Conservation (phyloP, 495 filamentous ascomycete genomes). For the Clohesyomyces aquaticus region DNA sequence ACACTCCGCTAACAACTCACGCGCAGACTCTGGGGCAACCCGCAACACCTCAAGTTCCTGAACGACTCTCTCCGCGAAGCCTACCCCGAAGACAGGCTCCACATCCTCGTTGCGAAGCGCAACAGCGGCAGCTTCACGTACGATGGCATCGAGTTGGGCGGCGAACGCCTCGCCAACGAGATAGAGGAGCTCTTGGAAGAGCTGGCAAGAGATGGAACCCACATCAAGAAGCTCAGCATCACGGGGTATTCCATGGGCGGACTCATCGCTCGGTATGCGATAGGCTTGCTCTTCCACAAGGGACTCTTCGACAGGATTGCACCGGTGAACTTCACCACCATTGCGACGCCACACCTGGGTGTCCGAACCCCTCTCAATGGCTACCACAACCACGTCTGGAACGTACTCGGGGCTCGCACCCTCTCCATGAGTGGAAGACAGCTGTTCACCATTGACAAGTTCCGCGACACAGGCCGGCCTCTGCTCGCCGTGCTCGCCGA, state of each 20-base stretch:
- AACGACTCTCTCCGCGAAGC: conserved; percentile 67
- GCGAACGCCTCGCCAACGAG: conserved; percentile 84
- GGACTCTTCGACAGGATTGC: conserved; percentile 77
- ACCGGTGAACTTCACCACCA: conserved; percentile 92
- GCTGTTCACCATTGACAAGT: conserved; percentile 83
- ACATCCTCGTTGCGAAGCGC: conserved; percentile 75
- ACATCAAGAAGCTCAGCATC: conserved; percentile 80
- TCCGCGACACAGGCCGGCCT: conserved; percentile 77
- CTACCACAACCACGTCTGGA: conserved; percentile 70
- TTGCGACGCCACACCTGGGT: conserved; percentile 88
- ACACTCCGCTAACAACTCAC: conserved; percentile 8
- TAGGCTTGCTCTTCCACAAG: conserved; percentile 79
- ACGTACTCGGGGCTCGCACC: conserved; percentile 74
- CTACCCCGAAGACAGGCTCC: conserved; percentile 64
- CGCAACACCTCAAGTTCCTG: conserved; percentile 75
- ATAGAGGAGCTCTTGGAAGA: conserved; percentile 78
- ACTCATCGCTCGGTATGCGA: conserved; percentile 81
- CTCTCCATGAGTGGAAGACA: conserved; percentile 83
- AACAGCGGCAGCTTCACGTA: conserved; percentile 88
- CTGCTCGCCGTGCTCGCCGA: conserved; percentile 82
- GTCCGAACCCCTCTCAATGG: conserved; percentile 76
- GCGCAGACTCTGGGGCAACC: conserved; percentile 83
- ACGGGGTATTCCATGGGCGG: conserved; percentile 91
- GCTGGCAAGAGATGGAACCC: conserved; percentile 65
- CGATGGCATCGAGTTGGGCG: conserved; percentile 89